These are phyloP conservation scores for Leccinellum luteum DNA, from an alignment of 768 basidiomycete species.

Conservation along the genomic window DNA sequence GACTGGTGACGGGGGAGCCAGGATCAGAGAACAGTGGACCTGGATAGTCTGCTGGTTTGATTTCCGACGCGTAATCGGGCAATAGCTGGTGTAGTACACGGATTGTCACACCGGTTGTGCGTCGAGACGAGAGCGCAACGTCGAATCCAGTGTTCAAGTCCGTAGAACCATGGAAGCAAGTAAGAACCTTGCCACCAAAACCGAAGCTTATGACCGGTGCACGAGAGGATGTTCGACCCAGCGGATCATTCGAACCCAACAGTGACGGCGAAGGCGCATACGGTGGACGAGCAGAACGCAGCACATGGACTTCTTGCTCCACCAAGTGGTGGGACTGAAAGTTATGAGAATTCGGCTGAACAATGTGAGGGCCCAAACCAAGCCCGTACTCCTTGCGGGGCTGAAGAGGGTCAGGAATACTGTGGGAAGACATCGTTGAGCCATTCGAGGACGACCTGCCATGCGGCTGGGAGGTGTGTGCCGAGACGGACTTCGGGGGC, in stretches of 20 bases:
- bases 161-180: conserved; percentile 78
- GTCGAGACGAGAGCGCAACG: conserved; percentile 69
- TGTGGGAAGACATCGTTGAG: conserved; percentile 35
- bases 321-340: conserved; percentile 16
- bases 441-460: conserved; percentile 45
- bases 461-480: conserved; percentile 24
- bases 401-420: conserved; percentile 11
- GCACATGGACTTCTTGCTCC: conserved; percentile 28
- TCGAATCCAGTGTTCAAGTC: conserved; percentile 73
- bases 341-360: conserved; percentile 17
- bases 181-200: conserved; percentile 87
- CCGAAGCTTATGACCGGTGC: conserved; percentile 88
- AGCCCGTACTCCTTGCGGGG: conserved; percentile 31
- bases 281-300: conserved; percentile 43
- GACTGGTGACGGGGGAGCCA: conserved; percentile 56
- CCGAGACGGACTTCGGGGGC: conserved; percentile 26
- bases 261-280: conserved; percentile 87
- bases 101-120: conserved; percentile 67
- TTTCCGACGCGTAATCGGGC: conserved; percentile 60
- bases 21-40: conserved; percentile 86
- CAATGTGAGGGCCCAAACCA: conserved; percentile 16
- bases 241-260: conserved; percentile 77
- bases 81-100: conserved; percentile 66
- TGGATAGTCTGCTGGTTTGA: conserved; percentile 62
- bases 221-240: conserved; percentile 67